Base-by-base conservation (phyloP, 768 basidiomycete genomes). In the Paxillus rubicundulus region DNA sequence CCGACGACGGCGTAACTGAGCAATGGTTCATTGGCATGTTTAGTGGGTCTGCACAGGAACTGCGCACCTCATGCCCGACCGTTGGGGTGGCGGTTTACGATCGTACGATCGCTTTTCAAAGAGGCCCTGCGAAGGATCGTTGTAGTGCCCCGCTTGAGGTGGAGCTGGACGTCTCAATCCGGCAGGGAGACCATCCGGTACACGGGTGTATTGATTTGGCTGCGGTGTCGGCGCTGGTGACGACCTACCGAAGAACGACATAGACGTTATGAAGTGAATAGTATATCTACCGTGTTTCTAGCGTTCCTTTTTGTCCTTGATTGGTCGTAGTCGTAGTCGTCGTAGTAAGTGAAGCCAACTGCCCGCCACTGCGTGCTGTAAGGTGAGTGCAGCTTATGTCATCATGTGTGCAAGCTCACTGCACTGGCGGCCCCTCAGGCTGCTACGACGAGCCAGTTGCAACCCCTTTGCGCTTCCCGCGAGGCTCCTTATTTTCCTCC, bases 1-100 rank as follows among this genome's bases (percentile, higher is more conserved):
- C 73, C 67, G 4, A 80, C 81, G 48, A 92, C 84, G 24, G 62
- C 67, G 59, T 76, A 88, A 45, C 82, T 85, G 46, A 8, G 13
- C 41, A 20, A 34, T 37, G 1, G 18, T 42, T 45, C 9, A 44
- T 14, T n/a, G 14, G 50, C 10, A 34, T 37, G 17, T 7, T 18
- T 42, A 32, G 27, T 49, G 30, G 5, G 14, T 16, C 1, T 30
- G 30, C 30, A 30, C 30, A 7, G 30, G 30, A 8, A 8, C 27
- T 30, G 42, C 56, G 54, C 50, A 58, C 63, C 70, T 66, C 67
- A 52, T 58, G 53, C 55, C 66, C 38, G 53, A 62, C 30, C 71
- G 71, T 12, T 70, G 60, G 24, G 70, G 68, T 12, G 69, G 65
- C 1, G 67, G 71, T 61, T 71, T 76, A 45, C 79, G 75, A 51